Evolutionary conservation across 495 filamentous ascomycete species (phyloP).

Genomic region (Aspergillus funiculosus): DNA sequence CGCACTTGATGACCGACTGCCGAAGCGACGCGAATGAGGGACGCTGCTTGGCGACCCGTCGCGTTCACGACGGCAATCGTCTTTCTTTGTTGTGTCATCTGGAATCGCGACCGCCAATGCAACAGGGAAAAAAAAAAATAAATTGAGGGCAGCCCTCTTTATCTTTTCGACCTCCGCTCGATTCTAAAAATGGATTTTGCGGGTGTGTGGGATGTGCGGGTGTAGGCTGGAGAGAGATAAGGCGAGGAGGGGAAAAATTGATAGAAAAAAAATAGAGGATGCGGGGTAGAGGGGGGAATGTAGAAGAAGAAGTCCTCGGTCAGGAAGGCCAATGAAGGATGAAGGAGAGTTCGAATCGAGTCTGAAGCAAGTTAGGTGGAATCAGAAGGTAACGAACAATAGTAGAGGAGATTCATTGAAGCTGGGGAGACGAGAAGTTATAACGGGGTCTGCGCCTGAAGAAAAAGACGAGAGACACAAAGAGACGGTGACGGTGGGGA

Average conservation of each 20-base stretch:
- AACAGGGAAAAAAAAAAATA: too few relatives aligned
- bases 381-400: constrained; percentile 9
- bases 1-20: constrained; percentile 87
- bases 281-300: constrained; percentile 20
- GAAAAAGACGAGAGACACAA: not conserved
- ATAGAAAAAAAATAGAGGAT: constrained; percentile 12
- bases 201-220: constrained; percentile 1
- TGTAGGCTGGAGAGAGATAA: constrained; percentile 6
- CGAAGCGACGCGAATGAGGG: constrained; percentile 83
- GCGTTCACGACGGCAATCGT: constrained; percentile 90
- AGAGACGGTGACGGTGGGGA: not conserved
- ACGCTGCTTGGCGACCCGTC: constrained; percentile 88
- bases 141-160: too few relatives aligned
- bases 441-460: constrained; percentile 5
- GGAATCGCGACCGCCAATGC: constrained; percentile 17
- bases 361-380: constrained; percentile 20
- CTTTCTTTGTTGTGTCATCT: constrained; percentile 52
- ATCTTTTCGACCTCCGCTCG: too few relatives aligned
- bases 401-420: not conserved
- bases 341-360: constrained; percentile 11
- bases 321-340: constrained; percentile 11
- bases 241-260: constrained; percentile 8
- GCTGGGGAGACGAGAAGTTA: constrained; percentile 1
- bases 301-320: constrained; percentile 4
- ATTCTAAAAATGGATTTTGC: too few relatives aligned